Conservation (phyloP, 192 early-diverging fungal genomes). For the Backusella psychrophila region DNA sequence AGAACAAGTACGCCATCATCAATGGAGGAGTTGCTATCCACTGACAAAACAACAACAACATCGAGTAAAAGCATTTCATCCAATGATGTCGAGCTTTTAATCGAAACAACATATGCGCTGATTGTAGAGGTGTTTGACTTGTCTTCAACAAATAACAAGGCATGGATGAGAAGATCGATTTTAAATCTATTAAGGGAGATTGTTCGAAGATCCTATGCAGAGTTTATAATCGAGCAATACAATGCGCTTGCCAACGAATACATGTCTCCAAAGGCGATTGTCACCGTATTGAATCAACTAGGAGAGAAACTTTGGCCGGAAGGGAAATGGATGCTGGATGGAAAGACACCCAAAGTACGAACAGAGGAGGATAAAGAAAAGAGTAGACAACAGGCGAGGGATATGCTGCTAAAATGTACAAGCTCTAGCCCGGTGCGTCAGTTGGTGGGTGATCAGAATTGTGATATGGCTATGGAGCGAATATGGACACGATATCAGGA, state of each 20-base stretch:
- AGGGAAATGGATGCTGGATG: conserved; percentile 10
- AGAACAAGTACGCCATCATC: not conserved
- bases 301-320: conserved; percentile 32
- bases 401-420: conserved; percentile 15
- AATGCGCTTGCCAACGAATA: conserved; percentile 24
- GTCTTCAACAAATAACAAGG: conserved; percentile 25
- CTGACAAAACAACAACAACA: not conserved
- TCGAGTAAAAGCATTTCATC: not conserved
- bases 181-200: conserved; percentile 34
- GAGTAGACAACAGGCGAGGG: conserved; percentile 21
- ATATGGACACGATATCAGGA: conserved; percentile 30
- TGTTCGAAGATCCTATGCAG: conserved; percentile 31
- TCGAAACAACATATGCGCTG: conserved; percentile 35
- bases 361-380: conserved; percentile 26
- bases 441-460: conserved; percentile 37
- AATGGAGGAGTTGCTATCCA: not conserved
- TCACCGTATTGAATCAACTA: not conserved
- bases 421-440: conserved; percentile 25
- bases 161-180: conserved; percentile 32
- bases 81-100: conserved; percentile 29
- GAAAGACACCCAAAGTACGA: not conserved
- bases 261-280: conserved; percentile 11
- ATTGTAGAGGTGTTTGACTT: conserved; percentile 35
- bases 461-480: conserved; percentile 27
- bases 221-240: conserved; percentile 28